phyloP scores from a whole-genome alignment of 164 flowering plant genomes.

The Macadamia tetraphylla region DNA sequence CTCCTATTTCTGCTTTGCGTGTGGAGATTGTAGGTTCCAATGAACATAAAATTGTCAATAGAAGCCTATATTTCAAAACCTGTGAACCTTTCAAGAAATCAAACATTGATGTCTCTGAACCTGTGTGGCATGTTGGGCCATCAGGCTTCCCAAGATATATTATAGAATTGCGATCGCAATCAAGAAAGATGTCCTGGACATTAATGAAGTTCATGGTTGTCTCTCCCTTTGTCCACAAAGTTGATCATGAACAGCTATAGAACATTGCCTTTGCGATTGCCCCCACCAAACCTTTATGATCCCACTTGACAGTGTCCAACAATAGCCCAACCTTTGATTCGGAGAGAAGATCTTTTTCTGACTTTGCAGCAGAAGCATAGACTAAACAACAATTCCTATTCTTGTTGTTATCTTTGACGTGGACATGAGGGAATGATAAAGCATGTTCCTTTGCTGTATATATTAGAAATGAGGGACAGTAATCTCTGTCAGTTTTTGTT shows the following conservation, averaged over 20 bases:
- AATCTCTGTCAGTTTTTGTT: too few species aligned
- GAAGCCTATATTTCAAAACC: constrained; percentile 48
- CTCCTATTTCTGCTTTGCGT: constrained; percentile 56
- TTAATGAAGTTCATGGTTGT: constrained; percentile 87
- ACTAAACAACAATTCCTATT: background rate
- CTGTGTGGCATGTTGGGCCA: constrained; percentile 96
- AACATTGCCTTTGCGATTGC: constrained; percentile 98
- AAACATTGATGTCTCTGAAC: constrained; percentile 67
- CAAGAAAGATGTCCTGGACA: constrained; percentile 70
- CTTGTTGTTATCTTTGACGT: background rate
- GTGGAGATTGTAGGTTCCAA: constrained; percentile 67
- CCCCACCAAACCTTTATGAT: constrained; percentile 88
- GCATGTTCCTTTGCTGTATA: background rate
- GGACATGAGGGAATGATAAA: background rate
- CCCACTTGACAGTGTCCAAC: constrained; percentile 85
- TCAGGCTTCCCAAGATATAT: constrained; percentile 93
- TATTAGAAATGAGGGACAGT: background rate
- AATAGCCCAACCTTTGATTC: constrained; percentile 39
- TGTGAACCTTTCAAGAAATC: constrained; percentile 34
- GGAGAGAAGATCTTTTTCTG: constrained; percentile 4
- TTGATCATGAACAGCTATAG: constrained; percentile 77
- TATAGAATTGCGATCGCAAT: constrained; percentile 92
- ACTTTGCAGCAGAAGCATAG: constrained; percentile 9
- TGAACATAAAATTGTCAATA: constrained; percentile 62
- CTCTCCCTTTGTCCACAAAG: constrained; percentile 91